These are phyloP conservation scores for Aspergillus affinis DNA, from an alignment of 495 filamentous ascomycete genomes.

Conservation along the genomic window DNA sequence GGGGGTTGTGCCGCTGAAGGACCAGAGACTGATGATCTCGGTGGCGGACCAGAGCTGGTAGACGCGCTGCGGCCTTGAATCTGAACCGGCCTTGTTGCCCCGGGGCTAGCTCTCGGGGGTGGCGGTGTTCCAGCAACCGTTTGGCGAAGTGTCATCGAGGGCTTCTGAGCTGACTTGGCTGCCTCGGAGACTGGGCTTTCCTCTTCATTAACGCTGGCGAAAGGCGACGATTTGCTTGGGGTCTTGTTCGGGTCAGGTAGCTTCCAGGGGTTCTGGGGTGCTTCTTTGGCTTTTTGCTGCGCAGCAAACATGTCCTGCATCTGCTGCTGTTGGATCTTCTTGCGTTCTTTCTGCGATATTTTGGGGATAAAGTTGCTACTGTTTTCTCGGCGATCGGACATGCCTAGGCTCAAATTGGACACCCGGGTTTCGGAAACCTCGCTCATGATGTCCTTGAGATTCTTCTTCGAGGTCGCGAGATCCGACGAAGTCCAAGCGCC, in stretches of 20 bases:
- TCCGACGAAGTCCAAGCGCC: constrained; percentile 62
- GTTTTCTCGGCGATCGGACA: constrained; percentile 49
- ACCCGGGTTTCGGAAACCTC: constrained; percentile 62
- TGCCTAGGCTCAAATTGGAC: constrained; percentile 72
- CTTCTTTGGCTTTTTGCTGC: constrained; percentile 48
- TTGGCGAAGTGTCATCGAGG: constrained; percentile 62
- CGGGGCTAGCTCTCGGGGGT: constrained; percentile 18
- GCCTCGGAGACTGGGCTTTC: constrained; percentile 20
- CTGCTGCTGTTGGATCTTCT: constrained; percentile 72
- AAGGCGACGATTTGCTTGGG: constrained; percentile 19
- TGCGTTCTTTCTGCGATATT: constrained; percentile 89
- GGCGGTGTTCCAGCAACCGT: constrained; percentile 56
- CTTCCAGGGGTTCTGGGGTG: constrained; percentile 72
- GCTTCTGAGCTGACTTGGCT: constrained; percentile 37
- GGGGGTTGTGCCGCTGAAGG: constrained; percentile 18
- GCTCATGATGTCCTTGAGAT: constrained; percentile 81
- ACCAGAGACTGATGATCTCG: constrained; percentile 24
- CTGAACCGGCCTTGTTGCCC: constrained; percentile 28
- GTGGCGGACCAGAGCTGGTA: constrained; percentile 9
- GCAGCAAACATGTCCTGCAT: constrained; percentile 52
- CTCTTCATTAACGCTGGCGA: constrained; percentile 24
- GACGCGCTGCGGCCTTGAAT: constrained; percentile 30
- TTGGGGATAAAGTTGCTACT: constrained; percentile 44
- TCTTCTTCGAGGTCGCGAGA: constrained; percentile 62
- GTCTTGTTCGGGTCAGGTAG: constrained; percentile 33